Evolutionary conservation across 2,329 filamentous ascomycete species (phyloP), one percentile per base, ranked within the genome.

Genomic region (Fusarium sp.): DNA sequence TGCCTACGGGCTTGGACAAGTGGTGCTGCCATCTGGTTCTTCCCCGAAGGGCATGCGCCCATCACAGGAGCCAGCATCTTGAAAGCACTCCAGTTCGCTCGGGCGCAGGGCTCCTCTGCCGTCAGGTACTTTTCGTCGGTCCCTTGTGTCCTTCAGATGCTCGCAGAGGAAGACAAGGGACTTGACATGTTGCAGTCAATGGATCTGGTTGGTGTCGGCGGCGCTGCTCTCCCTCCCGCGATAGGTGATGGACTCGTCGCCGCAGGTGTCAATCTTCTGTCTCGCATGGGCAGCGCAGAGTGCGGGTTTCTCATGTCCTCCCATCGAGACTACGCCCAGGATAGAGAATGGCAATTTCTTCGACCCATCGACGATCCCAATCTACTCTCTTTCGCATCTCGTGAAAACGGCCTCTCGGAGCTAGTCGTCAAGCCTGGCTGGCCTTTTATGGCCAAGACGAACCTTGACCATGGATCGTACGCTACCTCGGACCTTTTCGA

Each of bases 271-370:
- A 84, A 82, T 9, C 78, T 89, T 5, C 74, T 88, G 1, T 88
- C 85, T 1, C 77, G 87, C 36, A 88, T 86, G 69, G 87, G 87
- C 3, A 89, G 85, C 65, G 84, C 85, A 9, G 87, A 90, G 68
- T 89, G 86, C 52, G 86, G 87, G 0, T 89, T 89, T 57, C 70
- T 89, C 13, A 77, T 89, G 68, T 87, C 84, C 4, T 89, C 87
- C 0, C 79, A 85, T 68, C 79, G 86, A 19, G 74, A 85, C 21
- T 89, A 83, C 53, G 55, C 51, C 0, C 70, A 60, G 0, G 86
- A 89, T 53, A 78, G 73, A n/a, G 81, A 82, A 3, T 90, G 86
- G 86, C 80, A 88, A 57, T 88, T 84, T 57, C 76, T 89, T 2
- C 78, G 86, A 9, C 72, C 77, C 2, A 68, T 73, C 1, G 51